Evolutionary conservation across 495 filamentous ascomycete species (phyloP).

Genomic region (Tricharina praecox): DNA sequence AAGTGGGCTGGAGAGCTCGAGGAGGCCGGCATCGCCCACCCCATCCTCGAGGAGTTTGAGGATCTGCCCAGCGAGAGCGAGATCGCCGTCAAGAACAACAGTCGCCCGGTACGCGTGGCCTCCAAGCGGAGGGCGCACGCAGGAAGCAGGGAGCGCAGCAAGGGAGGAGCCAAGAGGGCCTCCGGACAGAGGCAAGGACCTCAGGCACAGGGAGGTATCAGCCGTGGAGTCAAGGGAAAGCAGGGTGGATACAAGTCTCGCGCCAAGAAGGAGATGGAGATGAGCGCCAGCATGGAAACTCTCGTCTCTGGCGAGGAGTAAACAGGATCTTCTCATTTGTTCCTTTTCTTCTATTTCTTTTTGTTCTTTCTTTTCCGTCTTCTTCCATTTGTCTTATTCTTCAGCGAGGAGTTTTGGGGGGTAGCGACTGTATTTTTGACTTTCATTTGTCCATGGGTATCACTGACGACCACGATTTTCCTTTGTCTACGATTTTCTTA

Average conservation of each 20-base stretch:
- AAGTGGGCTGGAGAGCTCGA: constrained; percentile 1
- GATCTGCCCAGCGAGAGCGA: background rate
- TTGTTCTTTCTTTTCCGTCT: constrained; percentile 1
- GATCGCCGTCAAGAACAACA: background rate
- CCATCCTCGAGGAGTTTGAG: constrained; percentile 3
- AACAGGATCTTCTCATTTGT: constrained; percentile 1
- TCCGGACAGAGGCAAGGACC: background rate
- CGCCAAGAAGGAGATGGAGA: constrained; percentile 8
- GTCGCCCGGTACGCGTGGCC: constrained; percentile 11
- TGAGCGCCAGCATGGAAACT: constrained; percentile 26
- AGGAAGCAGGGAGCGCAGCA: background rate
- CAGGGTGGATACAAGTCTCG: background rate
- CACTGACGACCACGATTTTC: constrained; percentile 8
- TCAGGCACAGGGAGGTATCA: background rate
- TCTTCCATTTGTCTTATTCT: constrained; percentile 6
- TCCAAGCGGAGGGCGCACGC: constrained; percentile 11
- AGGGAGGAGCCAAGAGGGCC: background rate
- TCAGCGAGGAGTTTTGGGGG: constrained; percentile 9
- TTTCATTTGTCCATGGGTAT: too few relatives aligned
- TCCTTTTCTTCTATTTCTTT: constrained; percentile 7
- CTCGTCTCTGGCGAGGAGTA: constrained; percentile 25
- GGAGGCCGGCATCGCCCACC: background rate
- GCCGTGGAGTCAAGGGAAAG: background rate
- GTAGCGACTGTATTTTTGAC: too few relatives aligned
- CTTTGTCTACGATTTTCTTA: constrained; percentile 14